Evolutionary conservation across 306 rosid species (phyloP).

Genomic region (Boehmeria nivea): DNA sequence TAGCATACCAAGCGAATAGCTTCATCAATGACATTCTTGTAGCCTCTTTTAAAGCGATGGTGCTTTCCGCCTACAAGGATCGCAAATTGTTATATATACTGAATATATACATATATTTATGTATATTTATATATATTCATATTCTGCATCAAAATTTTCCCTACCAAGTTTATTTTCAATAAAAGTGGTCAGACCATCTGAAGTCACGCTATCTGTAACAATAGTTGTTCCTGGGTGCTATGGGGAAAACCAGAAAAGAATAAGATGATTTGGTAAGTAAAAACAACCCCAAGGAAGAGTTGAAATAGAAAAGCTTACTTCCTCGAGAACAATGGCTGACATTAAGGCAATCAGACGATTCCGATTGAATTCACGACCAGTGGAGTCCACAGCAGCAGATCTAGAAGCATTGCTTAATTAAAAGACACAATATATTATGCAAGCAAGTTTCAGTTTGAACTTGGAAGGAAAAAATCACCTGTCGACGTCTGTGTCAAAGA

Average conservation of each 20-base stretch:
- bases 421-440: slow-evolving; percentile 6
- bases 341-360: slow-evolving; percentile 91
- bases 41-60: slow-evolving; percentile 95
- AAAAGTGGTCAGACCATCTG: slow-evolving; percentile 88
- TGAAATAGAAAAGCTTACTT: slow-evolving; percentile 41
- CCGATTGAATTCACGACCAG: slow-evolving; percentile 80
- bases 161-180: slow-evolving; percentile 91
- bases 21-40: slow-evolving; percentile 95
- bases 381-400: slow-evolving; percentile 96
- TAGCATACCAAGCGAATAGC: slow-evolving; percentile 83
- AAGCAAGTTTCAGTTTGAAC: slow-evolving; percentile 15
- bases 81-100: background rate
- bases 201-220: slow-evolving; percentile 97
- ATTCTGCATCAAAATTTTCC: slow-evolving; percentile 12
- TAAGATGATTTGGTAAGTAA: background rate
- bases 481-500: slow-evolving; percentile 95
- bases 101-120: too few species aligned
- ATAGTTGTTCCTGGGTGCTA: slow-evolving; percentile 95
- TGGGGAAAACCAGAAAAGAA: slow-evolving; percentile 16
- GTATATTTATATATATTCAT: too few species aligned
- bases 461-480: slow-evolving; percentile 46
- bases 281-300: slow-evolving; percentile 6
- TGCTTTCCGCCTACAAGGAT: slow-evolving; percentile 77
- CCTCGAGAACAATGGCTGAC: slow-evolving; percentile 95
- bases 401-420: slow-evolving; percentile 34